Conservation (phyloP, 805 yeast species). For the Metschnikowia gruessii region DNA sequence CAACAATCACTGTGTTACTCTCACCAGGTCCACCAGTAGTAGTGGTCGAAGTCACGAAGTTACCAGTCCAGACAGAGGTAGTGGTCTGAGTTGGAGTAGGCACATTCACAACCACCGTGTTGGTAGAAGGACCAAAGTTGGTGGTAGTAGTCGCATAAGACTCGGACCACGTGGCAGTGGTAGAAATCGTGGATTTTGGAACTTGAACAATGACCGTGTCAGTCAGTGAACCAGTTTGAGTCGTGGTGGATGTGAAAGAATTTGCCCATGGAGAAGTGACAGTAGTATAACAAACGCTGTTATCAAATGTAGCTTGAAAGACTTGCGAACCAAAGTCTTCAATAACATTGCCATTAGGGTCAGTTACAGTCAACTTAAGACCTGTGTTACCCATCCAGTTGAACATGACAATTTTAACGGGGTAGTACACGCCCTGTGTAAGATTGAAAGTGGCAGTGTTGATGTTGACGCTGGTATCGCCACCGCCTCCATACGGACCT, state of each 20-base stretch:
- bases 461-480: conserved; percentile 5
- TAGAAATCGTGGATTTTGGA: conserved; percentile 1
- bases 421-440: conserved; percentile 13
- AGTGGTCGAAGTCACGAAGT: background rate
- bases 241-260: conserved; percentile 1
- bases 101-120: conserved; percentile 11
- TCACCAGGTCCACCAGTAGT: conserved; percentile 6
- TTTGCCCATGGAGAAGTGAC: conserved; percentile 7
- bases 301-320: conserved; percentile 8
- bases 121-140: background rate
- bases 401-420: conserved; percentile 17
- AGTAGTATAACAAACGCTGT: conserved; percentile 4
- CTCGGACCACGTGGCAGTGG: conserved; percentile 8
- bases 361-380: conserved; percentile 5
- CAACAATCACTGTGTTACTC: conserved; percentile 11
- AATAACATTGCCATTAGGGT: conserved; percentile 6
- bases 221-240: background rate
- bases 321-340: conserved; percentile 11
- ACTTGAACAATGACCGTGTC: background rate
- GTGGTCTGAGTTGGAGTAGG: conserved; percentile 11
- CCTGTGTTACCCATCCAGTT: conserved; percentile 18
- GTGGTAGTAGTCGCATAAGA: conserved; percentile 7
- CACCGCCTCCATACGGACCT: conserved; percentile 17
- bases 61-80: conserved; percentile 11
- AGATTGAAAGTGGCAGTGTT: conserved; percentile 12